These are phyloP conservation scores for Aspergillus ostianus DNA, from an alignment of 495 filamentous ascomycete genomes.

Conservation along the genomic window DNA sequence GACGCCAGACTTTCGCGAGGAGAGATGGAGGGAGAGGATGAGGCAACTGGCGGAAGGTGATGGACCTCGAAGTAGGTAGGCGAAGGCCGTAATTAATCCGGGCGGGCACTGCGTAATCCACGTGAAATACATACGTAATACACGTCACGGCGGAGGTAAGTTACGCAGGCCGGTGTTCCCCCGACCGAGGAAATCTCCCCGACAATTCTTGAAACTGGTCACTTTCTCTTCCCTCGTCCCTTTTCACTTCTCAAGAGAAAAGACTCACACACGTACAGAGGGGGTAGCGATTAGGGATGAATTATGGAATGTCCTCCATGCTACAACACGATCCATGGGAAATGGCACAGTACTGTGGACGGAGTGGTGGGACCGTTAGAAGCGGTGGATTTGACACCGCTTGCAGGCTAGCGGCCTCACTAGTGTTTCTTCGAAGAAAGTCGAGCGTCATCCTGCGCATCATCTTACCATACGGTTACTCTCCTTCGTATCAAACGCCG, in stretches of 20 bases:
- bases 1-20: conserved; percentile 3
- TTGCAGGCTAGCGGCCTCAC: conserved; percentile 15
- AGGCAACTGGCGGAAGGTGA: conserved; percentile 16
- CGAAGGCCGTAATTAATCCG: not conserved
- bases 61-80: too few relatives aligned
- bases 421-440: conserved; percentile 12
- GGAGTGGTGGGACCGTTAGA: conserved; percentile 11
- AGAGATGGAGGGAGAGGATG: conserved; percentile 2
- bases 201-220: too few relatives aligned
- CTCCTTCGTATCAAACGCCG: not conserved
- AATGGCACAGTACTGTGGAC: not conserved
- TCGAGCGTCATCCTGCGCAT: not conserved
- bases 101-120: not conserved
- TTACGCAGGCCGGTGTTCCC: too few relatives aligned
- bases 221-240: too few relatives aligned
- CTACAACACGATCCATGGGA: too few relatives aligned
- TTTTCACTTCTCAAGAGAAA: too few relatives aligned
- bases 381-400: conserved; percentile 14
- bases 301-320: too few relatives aligned
- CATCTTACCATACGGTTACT: not conserved
- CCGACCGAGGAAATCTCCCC: too few relatives aligned
- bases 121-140: too few relatives aligned
- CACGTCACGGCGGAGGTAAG: not conserved
- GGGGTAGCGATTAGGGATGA: too few relatives aligned
- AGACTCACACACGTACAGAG: too few relatives aligned